Evolutionary conservation across 73 alveolate species (phyloP).

Genomic region (Paramecium tetraurelia): DNA sequence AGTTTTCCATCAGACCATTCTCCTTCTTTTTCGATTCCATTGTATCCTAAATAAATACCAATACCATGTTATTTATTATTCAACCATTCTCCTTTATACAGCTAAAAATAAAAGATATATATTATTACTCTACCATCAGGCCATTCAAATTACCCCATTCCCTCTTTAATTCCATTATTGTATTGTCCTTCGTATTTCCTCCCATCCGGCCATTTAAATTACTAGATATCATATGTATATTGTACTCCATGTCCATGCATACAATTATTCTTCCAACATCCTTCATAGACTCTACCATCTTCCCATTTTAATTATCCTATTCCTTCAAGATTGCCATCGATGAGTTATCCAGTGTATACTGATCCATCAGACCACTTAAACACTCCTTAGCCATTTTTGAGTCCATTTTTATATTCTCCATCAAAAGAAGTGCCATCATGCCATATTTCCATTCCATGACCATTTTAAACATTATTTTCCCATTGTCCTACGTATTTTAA

Average conservation of each 20-base stretch:
- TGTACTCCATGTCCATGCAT: constrained; percentile 54
- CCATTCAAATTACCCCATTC: constrained; percentile 78
- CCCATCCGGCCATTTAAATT: constrained; percentile 68
- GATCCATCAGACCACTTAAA: neutral
- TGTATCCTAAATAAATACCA: constrained; percentile 50
- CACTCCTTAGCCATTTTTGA: neutral
- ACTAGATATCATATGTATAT: neutral
- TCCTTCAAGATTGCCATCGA: neutral
- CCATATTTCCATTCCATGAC: constrained; percentile 14
- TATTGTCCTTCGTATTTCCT: constrained; percentile 78
- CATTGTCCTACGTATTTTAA: constrained; percentile 41
- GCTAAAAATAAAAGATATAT: neutral
- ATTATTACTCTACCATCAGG: constrained; percentile 72
- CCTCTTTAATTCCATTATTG: constrained; percentile 71
- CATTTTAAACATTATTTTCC: constrained; percentile 57
- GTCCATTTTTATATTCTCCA: constrained; percentile 26
- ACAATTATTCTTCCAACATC: constrained; percentile 67
- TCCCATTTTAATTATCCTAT: constrained; percentile 38
- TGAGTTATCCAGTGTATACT: neutral
- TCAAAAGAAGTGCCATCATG: neutral
- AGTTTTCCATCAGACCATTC: constrained; percentile 67
- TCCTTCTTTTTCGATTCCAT: constrained; percentile 59
- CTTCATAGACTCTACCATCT: constrained; percentile 66
- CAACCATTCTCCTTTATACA: constrained; percentile 56
- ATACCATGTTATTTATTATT: constrained; percentile 65